Base-by-base conservation (phyloP, 1,284 basidiomycete species). In the Pseudozyma tsukubaensis region DNA sequence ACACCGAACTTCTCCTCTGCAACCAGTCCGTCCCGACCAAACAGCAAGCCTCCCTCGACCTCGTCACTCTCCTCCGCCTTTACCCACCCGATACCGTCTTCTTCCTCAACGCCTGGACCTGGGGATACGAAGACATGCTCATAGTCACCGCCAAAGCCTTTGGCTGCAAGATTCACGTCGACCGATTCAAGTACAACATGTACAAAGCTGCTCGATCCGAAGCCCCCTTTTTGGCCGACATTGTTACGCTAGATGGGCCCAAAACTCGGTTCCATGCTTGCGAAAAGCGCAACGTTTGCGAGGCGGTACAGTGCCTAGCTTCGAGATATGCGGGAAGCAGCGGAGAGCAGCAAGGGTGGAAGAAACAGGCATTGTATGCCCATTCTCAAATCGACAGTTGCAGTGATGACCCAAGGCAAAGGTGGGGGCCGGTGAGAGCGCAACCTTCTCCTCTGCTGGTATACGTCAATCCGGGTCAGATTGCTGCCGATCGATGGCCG, bases 71-170 rank as follows among this genome's bases (percentile, higher is more conserved):
- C 90, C 71, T 80, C 59, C 57, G 64, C 29, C 52, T 66, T 18
- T 80, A 66, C 44, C 92, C 93, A 0, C 65, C 86, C 0, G 86
- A 87, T 6, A 91, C 90, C 0, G 87, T 89, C 50, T 96, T 97
- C 86, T 97, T 93, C 86, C 88, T 97, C 69, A 94, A 97, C 76
- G 84, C 89, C 0, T 97, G 95, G 94, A 97, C 94, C 0, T 94
- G 92, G 90, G 94, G 95, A 29, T 87, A 85, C 66, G 77, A 76
- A 42, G 71, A 72, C 42, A 66, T 79, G 60, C 59, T 79, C 36
- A 50, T 68, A 36, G 58, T 59, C 48, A 63, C 69, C 4, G 70
- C 73, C 19, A 72, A 73, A 51, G 70, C 69, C 6, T 78, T 78
- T 24, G 73, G 76, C 13, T 56, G 50, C 2, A 77, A 93, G 91